A percentile compares a stretch with the other conserved stretches of the same genome.
phyloP scores from a whole-genome alignment of 1,139 yeast genomes.

The Debaryomyces sp. region DNA sequence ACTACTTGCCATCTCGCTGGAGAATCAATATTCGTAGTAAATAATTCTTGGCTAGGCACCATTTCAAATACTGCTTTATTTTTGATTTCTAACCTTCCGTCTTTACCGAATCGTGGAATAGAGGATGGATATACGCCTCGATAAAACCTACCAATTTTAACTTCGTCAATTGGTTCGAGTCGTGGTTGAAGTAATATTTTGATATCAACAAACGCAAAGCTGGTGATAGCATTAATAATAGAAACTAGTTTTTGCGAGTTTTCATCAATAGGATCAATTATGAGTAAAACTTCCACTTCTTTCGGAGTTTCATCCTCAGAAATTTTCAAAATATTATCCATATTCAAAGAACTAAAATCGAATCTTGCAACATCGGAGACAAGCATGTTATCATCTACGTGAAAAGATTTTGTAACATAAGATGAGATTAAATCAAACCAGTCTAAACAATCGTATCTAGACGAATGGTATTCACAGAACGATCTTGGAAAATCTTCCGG shows the following conservation, averaged over 20 bases:
- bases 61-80: constrained; percentile 18
- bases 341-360: constrained; percentile 43
- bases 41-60: constrained; percentile 52
- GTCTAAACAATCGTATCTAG: constrained; percentile 26
- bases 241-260: constrained; percentile 64
- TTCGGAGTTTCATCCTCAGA: constrained; percentile 22
- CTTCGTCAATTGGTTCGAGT: constrained; percentile 18
- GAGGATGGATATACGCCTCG: constrained; percentile 43
- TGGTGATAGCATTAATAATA: constrained; percentile 47
- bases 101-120: constrained; percentile 40
- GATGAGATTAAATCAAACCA: constrained; percentile 54
- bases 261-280: constrained; percentile 75
- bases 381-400: constrained; percentile 37
- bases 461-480: constrained; percentile 24
- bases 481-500: constrained; percentile 28
- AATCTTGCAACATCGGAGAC: constrained; percentile 44
- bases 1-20: constrained; percentile 70
- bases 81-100: constrained; percentile 31
- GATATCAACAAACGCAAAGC: constrained; percentile 49
- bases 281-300: constrained; percentile 54
- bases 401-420: constrained; percentile 48
- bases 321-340: constrained; percentile 34
- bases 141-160: constrained; percentile 64
- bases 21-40: constrained; percentile 60
- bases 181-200: constrained; percentile 65